Conservation (phyloP, 805 yeast species). For the Alloascoidea africana region DNA sequence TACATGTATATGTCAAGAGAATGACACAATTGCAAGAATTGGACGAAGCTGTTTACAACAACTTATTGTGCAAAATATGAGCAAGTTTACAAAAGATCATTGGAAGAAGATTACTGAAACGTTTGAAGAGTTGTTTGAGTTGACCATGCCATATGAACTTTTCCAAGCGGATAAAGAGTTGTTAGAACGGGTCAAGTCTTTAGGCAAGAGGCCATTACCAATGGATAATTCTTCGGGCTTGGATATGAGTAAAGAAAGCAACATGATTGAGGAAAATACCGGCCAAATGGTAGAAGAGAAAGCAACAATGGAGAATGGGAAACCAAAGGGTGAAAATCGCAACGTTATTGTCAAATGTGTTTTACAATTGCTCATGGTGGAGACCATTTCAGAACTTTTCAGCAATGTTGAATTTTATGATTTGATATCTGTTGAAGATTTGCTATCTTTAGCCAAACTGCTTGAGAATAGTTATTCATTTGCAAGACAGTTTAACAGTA, state of each 20-base stretch:
- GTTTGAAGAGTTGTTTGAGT: slow-evolving; percentile 53
- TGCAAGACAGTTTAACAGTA: slow-evolving; percentile 77
- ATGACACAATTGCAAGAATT: slow-evolving; percentile 90
- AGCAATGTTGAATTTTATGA: slow-evolving; percentile 50
- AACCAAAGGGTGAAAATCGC: slow-evolving; percentile 41
- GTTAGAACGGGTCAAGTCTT: not conserved
- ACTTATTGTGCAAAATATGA: slow-evolving; percentile 60
- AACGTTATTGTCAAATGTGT: slow-evolving; percentile 87
- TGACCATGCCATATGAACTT: slow-evolving; percentile 78
- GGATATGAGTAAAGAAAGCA: slow-evolving; percentile 1
- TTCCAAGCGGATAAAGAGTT: slow-evolving; percentile 21
- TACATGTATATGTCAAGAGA: slow-evolving; percentile 90
- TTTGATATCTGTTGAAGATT: slow-evolving; percentile 48
- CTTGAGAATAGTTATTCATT: slow-evolving; percentile 63
- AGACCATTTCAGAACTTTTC: slow-evolving; percentile 67
- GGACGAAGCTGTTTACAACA: slow-evolving; percentile 83
- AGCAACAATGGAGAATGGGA: slow-evolving; percentile 16
- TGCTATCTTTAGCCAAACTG: slow-evolving; percentile 42
- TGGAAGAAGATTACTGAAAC: slow-evolving; percentile 63
- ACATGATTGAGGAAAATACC: not conserved
- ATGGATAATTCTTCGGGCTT: not conserved
- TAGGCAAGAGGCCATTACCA: too few species aligned
- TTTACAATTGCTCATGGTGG: slow-evolving; percentile 77
- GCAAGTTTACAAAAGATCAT: slow-evolving; percentile 44
- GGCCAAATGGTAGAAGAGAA: too few species aligned